Evolutionary conservation across 805 yeast genomes (phyloP), one percentile per base, ranked within the genome.

Genomic region (Debaryomyces hansenii): DNA sequence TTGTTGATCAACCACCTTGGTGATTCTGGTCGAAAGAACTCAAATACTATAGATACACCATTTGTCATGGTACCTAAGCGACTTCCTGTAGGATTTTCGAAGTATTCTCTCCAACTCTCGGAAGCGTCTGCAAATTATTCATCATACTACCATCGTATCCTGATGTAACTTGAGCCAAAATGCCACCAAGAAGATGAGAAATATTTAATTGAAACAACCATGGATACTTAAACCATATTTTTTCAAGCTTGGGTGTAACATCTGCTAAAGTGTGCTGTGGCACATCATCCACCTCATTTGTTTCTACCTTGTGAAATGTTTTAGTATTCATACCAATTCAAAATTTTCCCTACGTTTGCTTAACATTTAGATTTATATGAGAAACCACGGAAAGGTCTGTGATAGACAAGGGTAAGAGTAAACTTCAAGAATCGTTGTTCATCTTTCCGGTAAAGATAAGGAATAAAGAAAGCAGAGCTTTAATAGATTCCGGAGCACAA

Each of bases 1-100:
- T n/a, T n/a, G n/a, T n/a, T n/a, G n/a, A n/a, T n/a, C n/a, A n/a
- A n/a, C n/a, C n/a, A n/a, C n/a, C n/a, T n/a, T n/a, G n/a, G n/a
- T n/a, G n/a, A n/a, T n/a, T n/a, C n/a, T n/a, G n/a, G n/a, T n/a
- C n/a, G n/a, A n/a, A n/a, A n/a, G n/a, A n/a, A n/a, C n/a, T n/a
- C n/a, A n/a, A n/a, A n/a, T n/a, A n/a, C 56, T 29, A 45, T 51
- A 45, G 58, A 53, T 36, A 60, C 59, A 51, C 72, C 74, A 46
- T 64, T 66, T 24, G 59, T 41, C 42, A 69, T 55, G 21, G 68
- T 64, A 49, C 75, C 74, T 20, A 70, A 53, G 10, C 56, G 51
- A 35, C 32, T 28, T 51, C 74, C 74, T 6, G 50, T 32, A 18
- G 74, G 74, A 32, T 59, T 47, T 38, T 65, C 67, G 49, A 54